Percentiles rank a stretch among this genome's conserved stretches.
These are phyloP conservation scores for Tuber microsphaerosporum DNA, from an alignment of 495 filamentous ascomycete species.

Conservation along the genomic window DNA sequence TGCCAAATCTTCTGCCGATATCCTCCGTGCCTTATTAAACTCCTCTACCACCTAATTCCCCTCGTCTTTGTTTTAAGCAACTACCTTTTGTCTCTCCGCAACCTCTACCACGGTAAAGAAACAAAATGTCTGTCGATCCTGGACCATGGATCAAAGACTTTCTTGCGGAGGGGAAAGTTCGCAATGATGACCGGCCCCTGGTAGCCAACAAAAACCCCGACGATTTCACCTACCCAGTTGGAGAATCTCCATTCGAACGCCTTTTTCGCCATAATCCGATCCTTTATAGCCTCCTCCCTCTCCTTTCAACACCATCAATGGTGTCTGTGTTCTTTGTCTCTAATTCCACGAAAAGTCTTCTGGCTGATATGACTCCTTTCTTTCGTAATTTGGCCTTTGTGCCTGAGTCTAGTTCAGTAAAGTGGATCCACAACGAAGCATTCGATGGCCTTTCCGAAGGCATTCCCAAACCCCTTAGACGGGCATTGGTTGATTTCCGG, in stretches of 20 bases:
- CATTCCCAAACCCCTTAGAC: background rate
- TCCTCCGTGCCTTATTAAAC: background rate
- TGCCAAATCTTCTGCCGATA: too few relatives aligned
- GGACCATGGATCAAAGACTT: background rate
- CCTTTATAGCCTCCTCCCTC: slow-evolving; percentile 7
- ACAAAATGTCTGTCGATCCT: background rate
- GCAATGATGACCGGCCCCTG: background rate
- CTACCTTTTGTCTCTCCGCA: background rate
- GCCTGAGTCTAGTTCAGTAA: slow-evolving; percentile 13
- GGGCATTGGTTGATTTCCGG: background rate
- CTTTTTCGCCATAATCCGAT: slow-evolving; percentile 27
- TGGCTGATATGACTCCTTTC: slow-evolving; percentile 13
- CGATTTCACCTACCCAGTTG: slow-evolving; percentile 7
- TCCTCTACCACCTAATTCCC: background rate
- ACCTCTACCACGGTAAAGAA: background rate
- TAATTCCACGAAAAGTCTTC: slow-evolving; percentile 11
- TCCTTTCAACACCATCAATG: slow-evolving; percentile 23
- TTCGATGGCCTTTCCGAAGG: background rate
- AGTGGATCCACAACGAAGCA: slow-evolving; percentile 10
- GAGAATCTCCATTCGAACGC: slow-evolving; percentile 10
- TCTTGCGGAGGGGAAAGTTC: background rate
- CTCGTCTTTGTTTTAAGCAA: background rate
- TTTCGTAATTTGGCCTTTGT: slow-evolving; percentile 31
- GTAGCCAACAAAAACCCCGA: background rate
- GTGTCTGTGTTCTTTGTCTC: slow-evolving; percentile 26